Evolutionary conservation across 2,329 filamentous ascomycete species (phyloP).

Genomic region (Lasiodiplodia hormozganensis): DNA sequence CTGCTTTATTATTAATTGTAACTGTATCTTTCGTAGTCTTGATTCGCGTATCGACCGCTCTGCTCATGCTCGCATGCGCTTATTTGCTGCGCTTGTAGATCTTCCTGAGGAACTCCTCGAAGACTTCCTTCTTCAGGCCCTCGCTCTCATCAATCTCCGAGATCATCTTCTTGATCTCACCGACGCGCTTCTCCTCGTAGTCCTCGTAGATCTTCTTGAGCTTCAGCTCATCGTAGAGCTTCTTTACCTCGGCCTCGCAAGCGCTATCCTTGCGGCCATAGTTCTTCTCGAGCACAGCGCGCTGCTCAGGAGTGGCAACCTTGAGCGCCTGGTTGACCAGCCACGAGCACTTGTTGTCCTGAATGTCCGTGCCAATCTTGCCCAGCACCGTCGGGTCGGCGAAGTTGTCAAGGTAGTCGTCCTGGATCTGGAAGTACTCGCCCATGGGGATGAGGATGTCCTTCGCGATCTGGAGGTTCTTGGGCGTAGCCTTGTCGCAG

Average conservation of each 20-base stretch:
- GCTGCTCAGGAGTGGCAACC: conserved; percentile 82
- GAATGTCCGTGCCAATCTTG: conserved; percentile 98
- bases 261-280: conserved; percentile 90
- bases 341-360: conserved; percentile 99
- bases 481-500: conserved; percentile 80
- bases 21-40: not conserved
- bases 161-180: conserved; percentile 79
- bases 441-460: conserved; percentile 95
- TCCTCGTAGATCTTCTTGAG: conserved; percentile 83
- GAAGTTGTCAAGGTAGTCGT: conserved; percentile 99
- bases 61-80: not conserved
- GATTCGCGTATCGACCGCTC: not conserved
- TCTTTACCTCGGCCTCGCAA: conserved; percentile 86
- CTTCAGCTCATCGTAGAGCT: conserved; percentile 83
- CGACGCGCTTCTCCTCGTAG: conserved; percentile 87
- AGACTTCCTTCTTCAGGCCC: conserved; percentile 88
- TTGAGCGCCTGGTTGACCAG: conserved; percentile 92
- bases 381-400: conserved; percentile 91
- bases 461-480: conserved; percentile 88
- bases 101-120: conserved; percentile 89
- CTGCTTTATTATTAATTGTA: conserved; percentile 23
- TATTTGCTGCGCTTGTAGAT: conserved; percentile 99
- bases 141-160: conserved; percentile 80
- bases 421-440: conserved; percentile 99
- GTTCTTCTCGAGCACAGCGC: conserved; percentile 85